Base-by-base conservation (phyloP, 768 basidiomycete species). In the Mycena indigotica region DNA sequence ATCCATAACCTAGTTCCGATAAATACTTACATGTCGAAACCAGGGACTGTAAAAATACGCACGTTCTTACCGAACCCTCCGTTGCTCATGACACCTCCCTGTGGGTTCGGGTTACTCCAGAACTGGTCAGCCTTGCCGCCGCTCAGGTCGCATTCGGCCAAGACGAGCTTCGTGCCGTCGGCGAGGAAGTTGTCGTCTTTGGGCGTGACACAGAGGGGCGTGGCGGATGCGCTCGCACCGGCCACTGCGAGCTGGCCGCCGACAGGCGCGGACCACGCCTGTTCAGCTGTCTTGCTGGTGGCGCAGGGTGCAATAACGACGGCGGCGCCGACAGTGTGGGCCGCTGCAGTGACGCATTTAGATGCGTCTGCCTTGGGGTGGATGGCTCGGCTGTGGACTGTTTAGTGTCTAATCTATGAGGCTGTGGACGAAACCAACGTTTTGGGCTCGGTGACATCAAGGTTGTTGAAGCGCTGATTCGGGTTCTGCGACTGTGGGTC, bases 381-480 rank as follows among this genome's bases (percentile, higher is more conserved):
- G 25, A 60, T 38, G 17, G 28, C 46, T 50, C 55, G 51, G 40
- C 58, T 56, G 25, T 28, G 35, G n/a, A n/a, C n/a, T n/a, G n/a
- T n/a, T n/a, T n/a, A n/a, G n/a, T n/a, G n/a, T n/a, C n/a, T n/a
- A n/a, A n/a, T n/a, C n/a, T n/a, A n/a, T n/a, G n/a, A n/a, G n/a
- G n/a, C n/a, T n/a, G n/a, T n/a, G n/a, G n/a, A n/a, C n/a, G 19
- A 21, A 35, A 38, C 48, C 4, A 35, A 60, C 55, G 59, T 48
- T 13, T 19, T 53, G 4, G 59, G 59, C 17, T 35, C 3, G 3
- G 26, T 56, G 1, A 56, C 45, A 6, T 10, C 45, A 26, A 29
- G 21, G 0, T 19, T 25, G 35, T 51, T 55, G 48, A 52, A 62
- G 32, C 50, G 44, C 44, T 62, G 56, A 45, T 57, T 62, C 30